Percentiles rank a stretch among this genome's conserved stretches.
Conservation (phyloP, 139 green algal genomes). For the Desmodesmus armatus region DNA sequence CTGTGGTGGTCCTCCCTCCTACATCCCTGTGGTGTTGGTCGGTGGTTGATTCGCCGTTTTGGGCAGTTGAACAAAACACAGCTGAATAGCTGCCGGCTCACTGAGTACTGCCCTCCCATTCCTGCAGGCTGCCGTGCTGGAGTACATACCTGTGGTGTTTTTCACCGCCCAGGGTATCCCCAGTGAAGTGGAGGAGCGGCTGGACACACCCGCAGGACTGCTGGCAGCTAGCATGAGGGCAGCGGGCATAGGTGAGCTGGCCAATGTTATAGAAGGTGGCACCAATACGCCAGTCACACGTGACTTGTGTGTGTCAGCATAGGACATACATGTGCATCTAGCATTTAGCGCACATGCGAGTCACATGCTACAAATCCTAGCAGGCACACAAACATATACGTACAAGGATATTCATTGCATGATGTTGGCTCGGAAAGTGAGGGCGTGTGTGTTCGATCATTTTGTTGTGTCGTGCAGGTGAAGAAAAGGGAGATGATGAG, state of each 20-base stretch:
- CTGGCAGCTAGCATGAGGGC: conserved; percentile 62
- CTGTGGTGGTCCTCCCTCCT: background rate
- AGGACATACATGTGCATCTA: background rate
- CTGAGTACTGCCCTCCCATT: too few relatives aligned
- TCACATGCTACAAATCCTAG: background rate
- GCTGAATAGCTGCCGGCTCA: conserved; percentile 44
- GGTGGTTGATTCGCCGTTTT: background rate
- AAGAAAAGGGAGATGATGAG: conserved; percentile 77
- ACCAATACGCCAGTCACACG: background rate
- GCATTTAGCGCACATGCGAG: background rate
- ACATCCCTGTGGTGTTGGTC: background rate
- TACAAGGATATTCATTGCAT: too few relatives aligned
- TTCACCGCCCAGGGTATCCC: conserved; percentile 89
- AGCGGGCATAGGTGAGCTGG: conserved; percentile 43
- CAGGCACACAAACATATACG: background rate
- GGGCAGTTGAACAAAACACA: background rate
- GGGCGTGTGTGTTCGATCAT: too few relatives aligned
- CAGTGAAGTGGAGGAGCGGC: conserved; percentile 69
- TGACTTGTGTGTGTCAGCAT: background rate
- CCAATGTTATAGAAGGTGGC: background rate
- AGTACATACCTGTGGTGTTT: conserved; percentile 90
- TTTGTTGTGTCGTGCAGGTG: conserved; percentile 4
- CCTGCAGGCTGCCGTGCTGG: conserved; percentile 59
- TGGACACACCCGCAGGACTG: conserved; percentile 64
- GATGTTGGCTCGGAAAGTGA: too few relatives aligned